Conservation (phyloP, 2,329 filamentous ascomycete species). For the Rutstroemia sp. region DNA sequence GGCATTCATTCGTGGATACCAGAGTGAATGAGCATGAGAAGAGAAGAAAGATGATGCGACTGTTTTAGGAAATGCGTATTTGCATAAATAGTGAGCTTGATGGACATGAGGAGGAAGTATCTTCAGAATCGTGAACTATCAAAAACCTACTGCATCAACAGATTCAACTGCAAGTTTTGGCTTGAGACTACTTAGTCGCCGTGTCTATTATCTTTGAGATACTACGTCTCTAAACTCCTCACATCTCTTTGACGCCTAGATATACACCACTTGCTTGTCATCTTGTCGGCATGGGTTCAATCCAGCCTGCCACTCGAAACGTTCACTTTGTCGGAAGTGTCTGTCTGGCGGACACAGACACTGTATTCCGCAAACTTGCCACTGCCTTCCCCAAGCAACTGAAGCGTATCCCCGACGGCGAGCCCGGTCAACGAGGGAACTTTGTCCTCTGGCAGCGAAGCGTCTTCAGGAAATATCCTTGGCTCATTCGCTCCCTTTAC, state of each 20-base stretch:
- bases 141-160: too few relatives aligned
- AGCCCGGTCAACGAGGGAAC: constrained; percentile 30
- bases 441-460: constrained; percentile 31
- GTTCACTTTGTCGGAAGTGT: constrained; percentile 33
- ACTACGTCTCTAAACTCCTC: too few relatives aligned
- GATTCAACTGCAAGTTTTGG: too few relatives aligned
- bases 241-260: not conserved
- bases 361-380: constrained; percentile 29
- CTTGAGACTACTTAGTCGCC: too few relatives aligned
- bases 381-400: constrained; percentile 29
- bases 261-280: not conserved
- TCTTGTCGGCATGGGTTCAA: not conserved
- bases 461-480: constrained; percentile 23
- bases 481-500: constrained; percentile 5
- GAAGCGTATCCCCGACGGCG: constrained; percentile 35
- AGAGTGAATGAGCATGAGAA: too few relatives aligned
- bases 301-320: not conserved
- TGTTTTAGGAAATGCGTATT: too few relatives aligned
- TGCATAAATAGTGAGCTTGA: too few relatives aligned
- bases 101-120: too few relatives aligned
- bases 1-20: too few relatives aligned
- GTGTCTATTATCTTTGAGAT: too few relatives aligned
- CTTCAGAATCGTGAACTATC: too few relatives aligned
- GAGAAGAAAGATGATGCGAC: too few relatives aligned
- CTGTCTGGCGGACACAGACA: constrained; percentile 28